Evolutionary conservation across 1,284 basidiomycete species (phyloP).

Genomic region (Pulveroboletus sp.): DNA sequence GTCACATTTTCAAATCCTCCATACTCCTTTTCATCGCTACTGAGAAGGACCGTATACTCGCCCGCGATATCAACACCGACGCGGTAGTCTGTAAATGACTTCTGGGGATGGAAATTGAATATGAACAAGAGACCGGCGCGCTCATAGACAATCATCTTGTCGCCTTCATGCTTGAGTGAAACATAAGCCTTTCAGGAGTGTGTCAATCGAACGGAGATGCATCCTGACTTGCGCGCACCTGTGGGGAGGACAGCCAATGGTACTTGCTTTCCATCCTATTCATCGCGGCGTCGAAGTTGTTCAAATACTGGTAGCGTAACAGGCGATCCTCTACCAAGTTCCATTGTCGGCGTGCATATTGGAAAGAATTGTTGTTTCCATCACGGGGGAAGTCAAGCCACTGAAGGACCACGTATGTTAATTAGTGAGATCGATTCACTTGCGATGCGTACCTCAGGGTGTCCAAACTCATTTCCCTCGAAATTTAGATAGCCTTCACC

Average conservation of each 20-base stretch:
- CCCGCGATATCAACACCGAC: conserved; percentile 86
- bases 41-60: conserved; percentile 81
- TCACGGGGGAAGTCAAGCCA: conserved; percentile 99
- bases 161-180: conserved; percentile 88
- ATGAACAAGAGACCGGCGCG: conserved; percentile 90
- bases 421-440: neutral
- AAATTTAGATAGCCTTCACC: conserved; percentile 98
- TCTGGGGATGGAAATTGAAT: conserved; percentile 92
- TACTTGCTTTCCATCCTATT: conserved; percentile 79
- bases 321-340: conserved; percentile 86
- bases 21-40: conserved; percentile 82
- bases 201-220: conserved; percentile 7
- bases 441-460: conserved; percentile 73
- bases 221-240: conserved; percentile 42
- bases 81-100: conserved; percentile 91
- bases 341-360: conserved; percentile 94
- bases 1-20: conserved; percentile 87
- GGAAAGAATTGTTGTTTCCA: conserved; percentile 93
- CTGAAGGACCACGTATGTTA: conserved; percentile 36
- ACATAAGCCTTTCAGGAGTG: conserved; percentile 67
- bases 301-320: conserved; percentile 89
- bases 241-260: conserved; percentile 83
- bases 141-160: conserved; percentile 94
- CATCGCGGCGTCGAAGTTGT: conserved; percentile 94
- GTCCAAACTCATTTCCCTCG: conserved; percentile 97